These are phyloP conservation scores for Scutellaria minor DNA, from an alignment of 257 asterid species.

Conservation along the genomic window DNA sequence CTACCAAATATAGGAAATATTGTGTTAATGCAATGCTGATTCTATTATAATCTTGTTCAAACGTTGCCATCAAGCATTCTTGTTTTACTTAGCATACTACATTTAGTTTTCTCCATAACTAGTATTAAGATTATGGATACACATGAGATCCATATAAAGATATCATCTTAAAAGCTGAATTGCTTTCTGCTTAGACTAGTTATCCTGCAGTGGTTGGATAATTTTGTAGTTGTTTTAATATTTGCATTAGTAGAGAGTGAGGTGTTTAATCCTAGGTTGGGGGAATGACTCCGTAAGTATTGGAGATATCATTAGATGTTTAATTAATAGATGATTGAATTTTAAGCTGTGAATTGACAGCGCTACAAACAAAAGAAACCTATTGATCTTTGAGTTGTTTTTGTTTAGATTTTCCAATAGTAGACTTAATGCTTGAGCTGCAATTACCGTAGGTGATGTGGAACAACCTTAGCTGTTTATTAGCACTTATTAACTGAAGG, in stretches of 20 bases:
- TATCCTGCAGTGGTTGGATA: background rate
- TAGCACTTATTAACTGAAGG: background rate
- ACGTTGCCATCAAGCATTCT: slow-evolving; percentile 15
- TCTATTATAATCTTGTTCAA: slow-evolving; percentile 1
- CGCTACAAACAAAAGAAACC: background rate
- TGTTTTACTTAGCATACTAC: slow-evolving; percentile 14
- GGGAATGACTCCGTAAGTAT: background rate
- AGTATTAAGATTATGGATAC: slow-evolving; percentile 1
- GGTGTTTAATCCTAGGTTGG: slow-evolving; percentile 13
- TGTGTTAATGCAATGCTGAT: background rate
- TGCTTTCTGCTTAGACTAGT: slow-evolving; percentile 20
- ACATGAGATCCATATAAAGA: slow-evolving; percentile 4
- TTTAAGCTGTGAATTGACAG: background rate
- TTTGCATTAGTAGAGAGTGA: slow-evolving; percentile 14
- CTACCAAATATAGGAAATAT: background rate
- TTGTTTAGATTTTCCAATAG: slow-evolving; percentile 19
- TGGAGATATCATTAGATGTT: background rate
- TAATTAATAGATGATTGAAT: background rate
- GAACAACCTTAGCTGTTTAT: slow-evolving; percentile 11
- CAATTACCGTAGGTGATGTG: slow-evolving; percentile 13
- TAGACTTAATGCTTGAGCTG: background rate
- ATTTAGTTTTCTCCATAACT: background rate
- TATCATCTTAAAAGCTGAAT: background rate
- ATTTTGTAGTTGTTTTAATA: background rate
- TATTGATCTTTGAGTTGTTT: background rate